Evolutionary conservation across 768 basidiomycete species (phyloP).

Genomic region (Boletus huronensis): DNA sequence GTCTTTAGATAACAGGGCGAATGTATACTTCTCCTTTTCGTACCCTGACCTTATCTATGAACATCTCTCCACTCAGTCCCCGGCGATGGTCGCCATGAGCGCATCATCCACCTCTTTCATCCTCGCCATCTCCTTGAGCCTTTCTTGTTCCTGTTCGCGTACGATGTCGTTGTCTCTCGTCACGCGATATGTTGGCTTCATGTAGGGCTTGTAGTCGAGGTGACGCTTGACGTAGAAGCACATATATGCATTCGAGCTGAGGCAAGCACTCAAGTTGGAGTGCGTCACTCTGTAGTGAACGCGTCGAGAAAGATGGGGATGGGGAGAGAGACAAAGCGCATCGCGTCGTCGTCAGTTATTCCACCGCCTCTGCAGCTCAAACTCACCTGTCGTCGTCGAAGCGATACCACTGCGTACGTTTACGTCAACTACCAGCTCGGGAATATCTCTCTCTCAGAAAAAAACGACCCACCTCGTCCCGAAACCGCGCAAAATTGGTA

Average conservation of each 20-base stretch:
- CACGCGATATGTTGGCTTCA: conserved; percentile 63
- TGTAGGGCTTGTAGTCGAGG: conserved; percentile 75
- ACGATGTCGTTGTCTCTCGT: conserved; percentile 64
- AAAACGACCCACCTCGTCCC: conserved; percentile 68
- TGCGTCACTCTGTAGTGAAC: conserved; percentile 55
- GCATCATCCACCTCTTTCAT: conserved; percentile 65
- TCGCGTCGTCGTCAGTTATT: neutral
- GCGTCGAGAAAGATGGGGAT: neutral
- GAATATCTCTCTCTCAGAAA: neutral
- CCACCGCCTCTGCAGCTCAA: neutral
- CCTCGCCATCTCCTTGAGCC: conserved; percentile 49
- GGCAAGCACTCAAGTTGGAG: conserved; percentile 62
- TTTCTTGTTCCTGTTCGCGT: conserved; percentile 54
- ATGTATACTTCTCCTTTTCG: conserved; percentile 8
- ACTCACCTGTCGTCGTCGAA: conserved; percentile 92
- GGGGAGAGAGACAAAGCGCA: neutral
- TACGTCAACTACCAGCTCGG: neutral
- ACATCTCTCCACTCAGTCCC: conserved; percentile 10
- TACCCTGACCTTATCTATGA: neutral
- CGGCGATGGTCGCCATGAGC: conserved; percentile 45
- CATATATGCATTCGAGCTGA: conserved; percentile 84
- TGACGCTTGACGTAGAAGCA: conserved; percentile 92
- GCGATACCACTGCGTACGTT: conserved; percentile 70
- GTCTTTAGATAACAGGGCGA: conserved; percentile 11
- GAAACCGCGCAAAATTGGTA: conserved; percentile 79